A percentile compares a stretch with the other conserved stretches of the same genome.
phyloP scores from a whole-genome alignment of 2,329 filamentous ascomycete species.

The Claviceps digitariae region DNA sequence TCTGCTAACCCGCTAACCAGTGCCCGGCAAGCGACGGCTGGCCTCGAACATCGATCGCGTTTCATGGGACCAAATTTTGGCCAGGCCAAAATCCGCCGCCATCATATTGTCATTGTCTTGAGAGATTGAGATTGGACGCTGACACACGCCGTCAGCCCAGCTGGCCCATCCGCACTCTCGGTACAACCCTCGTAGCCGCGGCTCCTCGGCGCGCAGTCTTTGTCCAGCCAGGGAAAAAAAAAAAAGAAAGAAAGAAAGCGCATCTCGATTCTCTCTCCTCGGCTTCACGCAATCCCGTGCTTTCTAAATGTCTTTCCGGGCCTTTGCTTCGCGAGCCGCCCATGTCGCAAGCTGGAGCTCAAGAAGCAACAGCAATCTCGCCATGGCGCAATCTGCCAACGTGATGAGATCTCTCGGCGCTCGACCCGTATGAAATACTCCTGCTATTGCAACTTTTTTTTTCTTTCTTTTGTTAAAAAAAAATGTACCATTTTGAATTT shows the following conservation, averaged over 20 bases:
- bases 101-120: background rate
- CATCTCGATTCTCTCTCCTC: slow-evolving; percentile 9
- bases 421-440: slow-evolving; percentile 14
- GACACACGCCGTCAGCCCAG: background rate
- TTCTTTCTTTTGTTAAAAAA: background rate
- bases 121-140: no score
- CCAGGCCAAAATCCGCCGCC: background rate
- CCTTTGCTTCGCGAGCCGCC: slow-evolving; percentile 37
- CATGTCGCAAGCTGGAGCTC: slow-evolving; percentile 29
- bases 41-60: background rate
- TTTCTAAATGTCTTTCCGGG: slow-evolving; percentile 42
- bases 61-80: background rate
- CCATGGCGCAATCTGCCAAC: slow-evolving; percentile 75
- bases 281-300: background rate
- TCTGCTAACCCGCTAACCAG: no score
- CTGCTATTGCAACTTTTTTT: background rate
- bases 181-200: slow-evolving; percentile 9
- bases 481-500: no score
- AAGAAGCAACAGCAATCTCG: slow-evolving; percentile 21
- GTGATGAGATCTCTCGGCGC: slow-evolving; percentile 42
- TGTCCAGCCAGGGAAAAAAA: background rate
- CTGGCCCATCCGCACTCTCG: slow-evolving; percentile 2
- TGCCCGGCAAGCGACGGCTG: background rate
- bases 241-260: slow-evolving; percentile 21
- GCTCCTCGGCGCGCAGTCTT: slow-evolving; percentile 21